phyloP scores from a whole-genome alignment of 2,329 filamentous ascomycete genomes.

The Fusarium dlaminii region DNA sequence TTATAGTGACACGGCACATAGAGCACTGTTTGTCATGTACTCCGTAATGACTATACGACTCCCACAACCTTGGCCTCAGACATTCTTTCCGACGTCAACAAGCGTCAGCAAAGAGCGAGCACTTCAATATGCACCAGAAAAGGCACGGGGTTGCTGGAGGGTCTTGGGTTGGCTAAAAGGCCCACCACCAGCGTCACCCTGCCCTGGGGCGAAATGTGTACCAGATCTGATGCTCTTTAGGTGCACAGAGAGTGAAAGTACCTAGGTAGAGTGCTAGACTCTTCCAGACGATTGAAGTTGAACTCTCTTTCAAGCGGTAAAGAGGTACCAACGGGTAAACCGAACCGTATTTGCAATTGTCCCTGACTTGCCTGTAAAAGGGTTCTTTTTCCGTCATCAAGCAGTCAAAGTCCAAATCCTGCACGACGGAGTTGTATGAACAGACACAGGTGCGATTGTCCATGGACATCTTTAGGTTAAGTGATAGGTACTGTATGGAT shows the following conservation, averaged over 20 bases:
- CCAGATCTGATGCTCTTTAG: conserved; percentile 24
- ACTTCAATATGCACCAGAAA: conserved; percentile 9
- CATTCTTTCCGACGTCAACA: not conserved
- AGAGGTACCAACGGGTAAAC: conserved; percentile 18
- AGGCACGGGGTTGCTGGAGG: conserved; percentile 38
- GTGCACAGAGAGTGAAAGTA: not conserved
- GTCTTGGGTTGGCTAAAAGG: conserved; percentile 34
- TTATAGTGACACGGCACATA: not conserved
- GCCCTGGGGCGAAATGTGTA: conserved; percentile 30
- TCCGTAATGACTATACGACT: not conserved
- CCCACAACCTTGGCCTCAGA: not conserved
- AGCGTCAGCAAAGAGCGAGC: conserved; percentile 7
- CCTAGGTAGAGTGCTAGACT: conserved; percentile 22
- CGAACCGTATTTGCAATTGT: conserved; percentile 17
- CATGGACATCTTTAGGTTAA: not conserved
- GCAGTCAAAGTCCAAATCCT: not conserved
- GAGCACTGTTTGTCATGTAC: not conserved
- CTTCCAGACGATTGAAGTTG: conserved; percentile 17
- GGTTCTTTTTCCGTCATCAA: not conserved
- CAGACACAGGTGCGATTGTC: not conserved
- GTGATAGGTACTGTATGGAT: not conserved
- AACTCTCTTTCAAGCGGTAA: conserved; percentile 27
- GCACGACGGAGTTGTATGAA: not conserved
- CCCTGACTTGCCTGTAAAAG: conserved; percentile 22
- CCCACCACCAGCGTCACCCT: conserved; percentile 34